phyloP scores from a whole-genome alignment of 2,329 filamentous ascomycete genomes.

The Colletotrichum euphorbiae region DNA sequence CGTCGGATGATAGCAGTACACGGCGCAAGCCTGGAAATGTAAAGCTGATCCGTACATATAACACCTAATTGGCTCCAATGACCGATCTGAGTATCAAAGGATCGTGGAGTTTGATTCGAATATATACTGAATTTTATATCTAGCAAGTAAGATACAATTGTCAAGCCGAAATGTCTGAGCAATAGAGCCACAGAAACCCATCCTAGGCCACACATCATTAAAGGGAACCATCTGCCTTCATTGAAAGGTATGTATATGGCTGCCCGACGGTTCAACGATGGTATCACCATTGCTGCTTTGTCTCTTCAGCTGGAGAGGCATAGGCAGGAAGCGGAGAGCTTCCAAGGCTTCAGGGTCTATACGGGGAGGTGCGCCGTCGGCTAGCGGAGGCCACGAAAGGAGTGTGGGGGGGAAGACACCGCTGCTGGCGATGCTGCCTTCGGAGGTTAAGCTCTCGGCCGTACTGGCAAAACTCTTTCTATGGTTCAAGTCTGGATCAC shows the following conservation, averaged over 20 bases:
- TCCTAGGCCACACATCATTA: not conserved
- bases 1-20: too few relatives aligned
- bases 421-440: constrained; percentile 27
- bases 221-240: not conserved
- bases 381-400: constrained; percentile 18
- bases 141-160: not conserved
- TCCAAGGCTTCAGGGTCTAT: not conserved
- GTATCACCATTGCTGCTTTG: not conserved
- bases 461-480: constrained; percentile 30
- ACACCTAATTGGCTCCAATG: too few relatives aligned
- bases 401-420: constrained; percentile 32
- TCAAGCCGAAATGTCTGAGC: not conserved
- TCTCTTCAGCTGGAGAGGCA: constrained; percentile 4
- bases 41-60: too few relatives aligned
- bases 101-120: not conserved
- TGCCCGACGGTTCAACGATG: not conserved
- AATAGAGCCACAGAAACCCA: constrained; percentile 2
- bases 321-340: constrained; percentile 3
- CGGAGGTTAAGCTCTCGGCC: constrained; percentile 8
- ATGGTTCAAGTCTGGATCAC: constrained; percentile 32
- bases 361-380: not conserved
- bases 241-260: not conserved
- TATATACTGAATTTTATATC: constrained; percentile 5
- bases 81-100: too few relatives aligned
- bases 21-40: too few relatives aligned